Conservation (phyloP, 345 rosid species). For the Iberis pinnata region DNA sequence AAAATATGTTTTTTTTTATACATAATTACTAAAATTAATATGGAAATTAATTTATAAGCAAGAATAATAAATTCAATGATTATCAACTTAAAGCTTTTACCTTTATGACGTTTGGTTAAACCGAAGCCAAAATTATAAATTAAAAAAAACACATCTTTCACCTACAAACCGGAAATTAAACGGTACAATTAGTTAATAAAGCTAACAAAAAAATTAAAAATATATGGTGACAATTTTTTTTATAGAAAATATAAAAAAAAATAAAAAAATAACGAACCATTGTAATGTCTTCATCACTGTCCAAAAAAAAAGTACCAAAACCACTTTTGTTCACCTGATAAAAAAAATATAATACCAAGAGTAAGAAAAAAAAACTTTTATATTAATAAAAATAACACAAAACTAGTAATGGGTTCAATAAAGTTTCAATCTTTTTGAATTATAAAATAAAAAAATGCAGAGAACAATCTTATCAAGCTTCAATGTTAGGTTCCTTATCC, state of each 20-base stretch:
- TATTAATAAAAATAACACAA: too few species aligned
- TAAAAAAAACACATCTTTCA: constrained; percentile 36
- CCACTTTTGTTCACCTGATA: not conserved
- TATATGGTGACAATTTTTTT: too few species aligned
- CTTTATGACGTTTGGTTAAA: constrained; percentile 37
- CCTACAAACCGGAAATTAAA: constrained; percentile 43
- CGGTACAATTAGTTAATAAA: not conserved
- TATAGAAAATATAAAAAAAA: not conserved
- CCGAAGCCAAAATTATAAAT: constrained; percentile 24
- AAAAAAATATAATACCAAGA: not conserved
- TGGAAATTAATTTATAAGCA: not conserved
- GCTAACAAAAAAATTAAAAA: not conserved
- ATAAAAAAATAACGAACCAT: not conserved
- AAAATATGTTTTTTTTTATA: constrained; percentile 1
- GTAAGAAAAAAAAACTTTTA: not conserved
- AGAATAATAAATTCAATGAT: not conserved
- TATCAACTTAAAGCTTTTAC: constrained; percentile 26
- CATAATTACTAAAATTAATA: not conserved
- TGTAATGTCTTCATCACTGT: not conserved
- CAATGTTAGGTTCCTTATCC: constrained; percentile 26
- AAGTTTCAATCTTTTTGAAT: not conserved
- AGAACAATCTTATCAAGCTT: constrained; percentile 7
- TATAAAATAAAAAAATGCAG: not conserved
- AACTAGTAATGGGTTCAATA: not conserved
- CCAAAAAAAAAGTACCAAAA: not conserved